phyloP scores from a whole-genome alignment of 768 basidiomycete genomes.

The Suillus luteus region DNA sequence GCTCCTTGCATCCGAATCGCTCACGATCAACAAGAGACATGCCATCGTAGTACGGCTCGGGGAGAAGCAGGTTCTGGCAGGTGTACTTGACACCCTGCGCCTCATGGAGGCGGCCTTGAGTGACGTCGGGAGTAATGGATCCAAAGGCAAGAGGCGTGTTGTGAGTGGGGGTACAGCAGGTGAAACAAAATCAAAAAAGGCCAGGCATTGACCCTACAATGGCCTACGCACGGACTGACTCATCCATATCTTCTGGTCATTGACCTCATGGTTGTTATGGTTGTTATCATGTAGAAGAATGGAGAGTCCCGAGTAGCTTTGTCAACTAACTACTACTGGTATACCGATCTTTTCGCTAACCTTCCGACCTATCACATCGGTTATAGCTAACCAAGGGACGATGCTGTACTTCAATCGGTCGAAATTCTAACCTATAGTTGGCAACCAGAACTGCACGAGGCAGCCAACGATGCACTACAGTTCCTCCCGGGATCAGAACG shows the following conservation, averaged over 20 bases:
- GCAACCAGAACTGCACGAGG: neutral
- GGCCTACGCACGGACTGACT: neutral
- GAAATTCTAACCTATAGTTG: constrained; percentile 4
- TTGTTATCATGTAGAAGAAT: neutral
- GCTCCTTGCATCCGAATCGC: constrained; percentile 33
- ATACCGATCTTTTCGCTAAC: constrained; percentile 1
- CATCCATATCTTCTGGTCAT: neutral
- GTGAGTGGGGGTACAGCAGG: neutral
- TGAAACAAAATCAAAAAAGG: neutral
- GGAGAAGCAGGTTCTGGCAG: constrained; percentile 70
- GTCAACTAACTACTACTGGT: neutral
- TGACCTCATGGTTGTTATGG: neutral
- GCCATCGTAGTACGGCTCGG: constrained; percentile 77
- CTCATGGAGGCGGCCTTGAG: constrained; percentile 14
- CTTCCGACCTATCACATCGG: constrained; percentile 2
- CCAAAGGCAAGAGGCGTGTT: constrained; percentile 6
- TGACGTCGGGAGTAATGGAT: neutral
- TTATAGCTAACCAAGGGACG: neutral
- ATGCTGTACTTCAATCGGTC: neutral
- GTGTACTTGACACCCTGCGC: constrained; percentile 23
- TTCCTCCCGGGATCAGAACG: neutral
- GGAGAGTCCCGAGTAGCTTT: neutral
- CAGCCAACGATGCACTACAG: neutral
- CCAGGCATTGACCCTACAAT: neutral
- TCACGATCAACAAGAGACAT: constrained; percentile 50